Evolutionary conservation across 164 flowering plant species (phyloP).

Genomic region (Echeveria elegans): DNA sequence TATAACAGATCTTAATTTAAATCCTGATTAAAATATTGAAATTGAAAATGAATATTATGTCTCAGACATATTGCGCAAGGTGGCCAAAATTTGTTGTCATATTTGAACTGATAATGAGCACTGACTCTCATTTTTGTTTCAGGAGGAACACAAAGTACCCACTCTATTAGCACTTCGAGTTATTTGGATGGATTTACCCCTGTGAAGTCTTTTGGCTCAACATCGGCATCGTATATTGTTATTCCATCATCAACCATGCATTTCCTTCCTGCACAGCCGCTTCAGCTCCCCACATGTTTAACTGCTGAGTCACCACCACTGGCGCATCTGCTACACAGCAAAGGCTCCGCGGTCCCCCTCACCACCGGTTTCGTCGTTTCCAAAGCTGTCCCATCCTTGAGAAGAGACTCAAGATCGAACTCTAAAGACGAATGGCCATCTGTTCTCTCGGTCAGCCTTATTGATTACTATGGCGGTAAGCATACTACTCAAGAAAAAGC

Average conservation of each 20-base stretch:
- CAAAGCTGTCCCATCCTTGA: constrained; percentile 73
- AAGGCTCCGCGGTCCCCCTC: constrained; percentile 84
- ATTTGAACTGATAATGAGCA: not conserved
- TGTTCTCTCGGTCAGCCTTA: constrained; percentile 63
- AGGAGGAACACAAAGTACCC: constrained; percentile 51
- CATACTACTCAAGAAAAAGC: constrained; percentile 46
- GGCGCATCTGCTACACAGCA: constrained; percentile 97
- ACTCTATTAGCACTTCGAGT: constrained; percentile 21
- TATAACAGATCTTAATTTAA: too few species aligned
- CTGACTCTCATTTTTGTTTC: constrained; percentile 13
- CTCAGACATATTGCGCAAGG: not conserved
- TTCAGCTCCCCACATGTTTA: constrained; percentile 90
- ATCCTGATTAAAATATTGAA: not conserved
- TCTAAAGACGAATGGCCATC: constrained; percentile 89
- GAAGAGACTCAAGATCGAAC: constrained; percentile 37
- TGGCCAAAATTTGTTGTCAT: not conserved
- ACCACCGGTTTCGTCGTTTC: constrained; percentile 89
- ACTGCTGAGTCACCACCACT: constrained; percentile 96
- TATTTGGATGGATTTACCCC: constrained; percentile 83
- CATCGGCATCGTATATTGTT: constrained; percentile 56
- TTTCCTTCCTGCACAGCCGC: constrained; percentile 68
- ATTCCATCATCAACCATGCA: constrained; percentile 90
- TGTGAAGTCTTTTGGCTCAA: constrained; percentile 79
- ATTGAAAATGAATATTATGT: not conserved
- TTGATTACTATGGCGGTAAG: constrained; percentile 74